Percentiles rank a stretch among this genome's conserved stretches.
Conservation (phyloP, 768 basidiomycete genomes). For the Termitomyces bulborhizus region DNA sequence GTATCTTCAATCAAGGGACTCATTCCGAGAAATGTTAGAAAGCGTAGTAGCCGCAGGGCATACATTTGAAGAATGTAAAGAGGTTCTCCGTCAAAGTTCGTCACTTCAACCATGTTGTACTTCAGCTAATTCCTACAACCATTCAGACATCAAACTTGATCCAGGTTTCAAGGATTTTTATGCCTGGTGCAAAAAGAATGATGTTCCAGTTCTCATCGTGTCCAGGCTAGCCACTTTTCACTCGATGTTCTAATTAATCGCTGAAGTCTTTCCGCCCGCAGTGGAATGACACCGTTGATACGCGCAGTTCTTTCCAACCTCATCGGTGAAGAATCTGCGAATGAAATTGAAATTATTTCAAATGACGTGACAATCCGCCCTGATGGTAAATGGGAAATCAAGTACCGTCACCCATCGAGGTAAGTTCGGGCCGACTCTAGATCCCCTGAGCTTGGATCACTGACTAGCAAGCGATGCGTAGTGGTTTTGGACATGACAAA, state of each 20-base stretch:
- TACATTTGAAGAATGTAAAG: slow-evolving; percentile 82
- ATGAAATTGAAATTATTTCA: slow-evolving; percentile 86
- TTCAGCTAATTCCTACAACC: background rate
- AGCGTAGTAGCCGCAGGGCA: slow-evolving; percentile 72
- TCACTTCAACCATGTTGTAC: background rate
- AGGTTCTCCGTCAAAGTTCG: slow-evolving; percentile 64
- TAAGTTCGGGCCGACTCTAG: slow-evolving; percentile 17
- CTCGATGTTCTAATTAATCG: background rate
- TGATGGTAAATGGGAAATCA: slow-evolving; percentile 73
- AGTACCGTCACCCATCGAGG: slow-evolving; percentile 88
- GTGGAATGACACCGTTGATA: slow-evolving; percentile 93
- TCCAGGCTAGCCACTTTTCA: slow-evolving; percentile 53
- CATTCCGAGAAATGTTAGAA: slow-evolving; percentile 79
- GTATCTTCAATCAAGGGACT: slow-evolving; percentile 54
- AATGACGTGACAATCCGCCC: slow-evolving; percentile 72
- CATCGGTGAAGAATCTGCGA: slow-evolving; percentile 64
- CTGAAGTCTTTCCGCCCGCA: slow-evolving; percentile 21
- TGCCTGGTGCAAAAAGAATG: slow-evolving; percentile 71
- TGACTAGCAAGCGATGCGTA: slow-evolving; percentile 21
- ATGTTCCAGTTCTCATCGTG: slow-evolving; percentile 88
- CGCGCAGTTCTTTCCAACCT: slow-evolving; percentile 84
- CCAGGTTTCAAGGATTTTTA: slow-evolving; percentile 86
- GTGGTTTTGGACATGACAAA: slow-evolving; percentile 94
- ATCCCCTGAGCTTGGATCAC: background rate
- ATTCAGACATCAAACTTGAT: slow-evolving; percentile 77